Evolutionary conservation across 495 filamentous ascomycete genomes (phyloP).

Genomic region (Achaetomiella virescens): DNA sequence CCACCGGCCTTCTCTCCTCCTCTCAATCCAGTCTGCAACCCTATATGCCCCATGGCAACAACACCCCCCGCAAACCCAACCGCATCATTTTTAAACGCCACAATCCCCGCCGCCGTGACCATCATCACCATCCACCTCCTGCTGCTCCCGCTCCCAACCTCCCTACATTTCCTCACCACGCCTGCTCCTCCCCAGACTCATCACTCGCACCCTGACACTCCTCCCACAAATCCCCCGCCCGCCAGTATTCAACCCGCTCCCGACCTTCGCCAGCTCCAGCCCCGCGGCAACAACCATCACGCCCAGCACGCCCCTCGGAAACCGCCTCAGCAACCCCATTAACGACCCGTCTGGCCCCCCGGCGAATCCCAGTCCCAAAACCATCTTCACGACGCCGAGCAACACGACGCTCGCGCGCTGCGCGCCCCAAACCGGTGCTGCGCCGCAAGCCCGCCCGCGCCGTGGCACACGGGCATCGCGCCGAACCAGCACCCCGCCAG

Average conservation of each 20-base stretch:
- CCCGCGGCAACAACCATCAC: constrained; percentile 87
- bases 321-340: constrained; percentile 57
- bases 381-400: constrained; percentile 68
- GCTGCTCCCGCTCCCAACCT: constrained; percentile 52
- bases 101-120: constrained; percentile 67
- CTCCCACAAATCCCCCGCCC: constrained; percentile 54
- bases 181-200: constrained; percentile 1
- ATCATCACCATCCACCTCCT: constrained; percentile 83
- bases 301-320: constrained; percentile 69
- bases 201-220: constrained; percentile 17
- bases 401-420: constrained; percentile 78
- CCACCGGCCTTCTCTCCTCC: constrained; percentile 15
- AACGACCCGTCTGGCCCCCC: constrained; percentile 31
- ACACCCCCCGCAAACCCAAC: constrained; percentile 73
- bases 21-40: constrained; percentile 34
- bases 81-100: constrained; percentile 87
- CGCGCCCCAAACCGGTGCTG: constrained; percentile 88
- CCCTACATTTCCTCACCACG: constrained; percentile 3
- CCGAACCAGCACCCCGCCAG: constrained; percentile 82
- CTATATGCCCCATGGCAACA: constrained; percentile 39
- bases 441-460: constrained; percentile 81
- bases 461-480: constrained; percentile 93
- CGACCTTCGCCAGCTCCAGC: constrained; percentile 76
- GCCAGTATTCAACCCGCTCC: constrained; percentile 65
- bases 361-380: constrained; percentile 62